phyloP scores from a whole-genome alignment of 768 basidiomycete species.

The Cystobasidium onofrii region DNA sequence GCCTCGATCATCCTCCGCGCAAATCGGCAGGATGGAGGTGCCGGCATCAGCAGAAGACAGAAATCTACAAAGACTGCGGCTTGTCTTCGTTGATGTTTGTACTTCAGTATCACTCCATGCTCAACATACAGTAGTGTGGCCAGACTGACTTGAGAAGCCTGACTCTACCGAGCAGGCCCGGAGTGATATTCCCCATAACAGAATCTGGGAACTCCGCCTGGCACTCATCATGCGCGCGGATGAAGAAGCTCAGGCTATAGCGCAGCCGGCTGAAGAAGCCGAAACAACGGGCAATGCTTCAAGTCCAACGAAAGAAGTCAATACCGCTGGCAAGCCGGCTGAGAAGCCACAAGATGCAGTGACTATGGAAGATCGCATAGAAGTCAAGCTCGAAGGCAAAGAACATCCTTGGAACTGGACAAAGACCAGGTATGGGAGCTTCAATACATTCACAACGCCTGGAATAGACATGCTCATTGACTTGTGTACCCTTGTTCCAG shows the following conservation, averaged over 20 bases:
- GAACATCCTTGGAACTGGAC: constrained; percentile 25
- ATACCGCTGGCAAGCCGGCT: not conserved
- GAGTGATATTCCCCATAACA: no score
- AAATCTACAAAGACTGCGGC: not conserved
- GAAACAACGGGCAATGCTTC: not conserved
- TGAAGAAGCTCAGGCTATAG: not conserved
- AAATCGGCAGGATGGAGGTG: not conserved
- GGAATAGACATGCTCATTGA: not conserved
- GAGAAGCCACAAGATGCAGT: not conserved
- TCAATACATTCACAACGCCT: not conserved
- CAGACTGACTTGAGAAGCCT: no score
- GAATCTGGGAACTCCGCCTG: not conserved
- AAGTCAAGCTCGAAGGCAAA: constrained; percentile 15
- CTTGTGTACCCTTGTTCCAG: not conserved
- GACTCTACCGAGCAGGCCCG: no score
- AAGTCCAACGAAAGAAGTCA: not conserved
- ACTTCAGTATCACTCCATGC: no score
- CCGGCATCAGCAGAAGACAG: not conserved
- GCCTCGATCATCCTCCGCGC: not conserved
- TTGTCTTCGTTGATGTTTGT: no score
- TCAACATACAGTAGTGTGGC: no score
- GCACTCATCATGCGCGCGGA: not conserved
- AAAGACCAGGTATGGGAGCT: not conserved
- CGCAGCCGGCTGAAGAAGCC: not conserved
- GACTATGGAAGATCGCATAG: not conserved